Conservation (phyloP, 192 early-diverging fungal genomes). For the Phlyctochytrium arcticum region DNA sequence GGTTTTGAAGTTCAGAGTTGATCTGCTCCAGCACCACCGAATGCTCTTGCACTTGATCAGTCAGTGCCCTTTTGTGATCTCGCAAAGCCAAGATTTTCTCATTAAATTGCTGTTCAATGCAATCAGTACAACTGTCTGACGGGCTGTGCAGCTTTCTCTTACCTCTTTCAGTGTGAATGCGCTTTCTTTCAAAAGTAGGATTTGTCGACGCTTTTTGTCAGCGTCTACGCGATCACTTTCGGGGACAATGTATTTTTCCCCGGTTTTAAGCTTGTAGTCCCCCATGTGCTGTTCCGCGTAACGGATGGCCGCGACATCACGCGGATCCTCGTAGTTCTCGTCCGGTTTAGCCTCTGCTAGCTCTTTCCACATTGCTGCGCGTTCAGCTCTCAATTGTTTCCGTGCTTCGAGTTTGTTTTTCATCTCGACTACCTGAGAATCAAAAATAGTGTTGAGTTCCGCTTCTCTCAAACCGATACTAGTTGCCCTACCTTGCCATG, state of each 20-base stretch:
- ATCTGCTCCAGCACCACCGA: conserved; percentile 33
- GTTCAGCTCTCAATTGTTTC: conserved; percentile 49
- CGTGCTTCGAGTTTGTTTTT: conserved; percentile 54
- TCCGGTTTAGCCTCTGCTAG: conserved; percentile 59
- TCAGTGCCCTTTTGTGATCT: conserved; percentile 31
- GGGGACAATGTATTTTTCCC: conserved; percentile 65
- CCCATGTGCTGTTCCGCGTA: conserved; percentile 59
- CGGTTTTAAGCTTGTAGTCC: conserved; percentile 63
- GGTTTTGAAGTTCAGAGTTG: conserved; percentile 28
- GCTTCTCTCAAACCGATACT: no score
- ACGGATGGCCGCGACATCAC: conserved; percentile 54
- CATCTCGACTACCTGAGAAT: conserved; percentile 17
- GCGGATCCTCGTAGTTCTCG: conserved; percentile 55
- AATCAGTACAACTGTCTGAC: conserved; percentile 1
- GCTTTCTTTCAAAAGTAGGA: conserved; percentile 51
- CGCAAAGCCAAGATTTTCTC: conserved; percentile 36
- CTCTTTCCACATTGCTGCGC: conserved; percentile 48
- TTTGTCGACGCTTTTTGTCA: conserved; percentile 58
- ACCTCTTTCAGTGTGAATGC: conserved; percentile 56
- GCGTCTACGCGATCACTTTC: conserved; percentile 63
- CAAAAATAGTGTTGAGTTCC: no score
- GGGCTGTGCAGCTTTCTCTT: no score
- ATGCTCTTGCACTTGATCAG: conserved; percentile 27
- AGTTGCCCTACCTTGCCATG: no score
- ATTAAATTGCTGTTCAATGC: conserved; percentile 40